Evolutionary conservation across 139 green algal genomes (phyloP).

Genomic region (Coccomyxa sp.): DNA sequence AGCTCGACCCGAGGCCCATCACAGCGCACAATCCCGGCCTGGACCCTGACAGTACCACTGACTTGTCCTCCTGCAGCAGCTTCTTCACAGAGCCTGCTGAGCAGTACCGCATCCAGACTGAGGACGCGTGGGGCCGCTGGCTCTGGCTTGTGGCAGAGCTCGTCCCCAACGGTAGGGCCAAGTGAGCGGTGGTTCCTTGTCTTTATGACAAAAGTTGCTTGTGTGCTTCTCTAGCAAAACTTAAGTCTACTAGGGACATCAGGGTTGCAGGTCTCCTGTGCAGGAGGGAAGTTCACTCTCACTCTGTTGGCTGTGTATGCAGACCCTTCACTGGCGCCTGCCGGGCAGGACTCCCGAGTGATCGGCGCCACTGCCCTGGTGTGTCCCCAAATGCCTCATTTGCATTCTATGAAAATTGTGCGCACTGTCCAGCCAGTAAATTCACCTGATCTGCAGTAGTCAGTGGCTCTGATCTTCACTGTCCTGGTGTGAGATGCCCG

Average conservation of each 20-base stretch:
- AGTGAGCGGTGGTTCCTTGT: background rate
- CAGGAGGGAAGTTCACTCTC: background rate
- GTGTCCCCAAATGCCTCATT: too few species aligned
- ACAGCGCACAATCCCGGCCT: background rate
- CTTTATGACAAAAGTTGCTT: background rate
- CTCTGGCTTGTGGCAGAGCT: constrained; percentile 4
- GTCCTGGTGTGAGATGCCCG: too few species aligned
- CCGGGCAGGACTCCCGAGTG: background rate
- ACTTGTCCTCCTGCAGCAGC: background rate
- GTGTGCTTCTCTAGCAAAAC: too few species aligned
- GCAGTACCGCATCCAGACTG: background rate
- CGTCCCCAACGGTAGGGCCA: background rate
- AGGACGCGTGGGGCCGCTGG: constrained; percentile 1
- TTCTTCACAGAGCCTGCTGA: background rate
- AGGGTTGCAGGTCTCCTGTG: too few species aligned
- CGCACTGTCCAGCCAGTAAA: too few species aligned
- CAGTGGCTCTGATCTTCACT: too few species aligned
- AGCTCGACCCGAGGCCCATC: background rate
- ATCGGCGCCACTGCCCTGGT: background rate
- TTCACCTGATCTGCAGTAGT: too few species aligned
- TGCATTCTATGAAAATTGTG: too few species aligned
- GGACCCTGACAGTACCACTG: background rate
- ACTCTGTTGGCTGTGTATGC: background rate
- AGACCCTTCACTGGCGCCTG: background rate
- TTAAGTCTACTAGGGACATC: too few species aligned